Percentiles rank a stretch among this genome's conserved stretches.
Evolutionary conservation across 179 eudicot species (phyloP).

Genomic region (Beta corolliflora): DNA sequence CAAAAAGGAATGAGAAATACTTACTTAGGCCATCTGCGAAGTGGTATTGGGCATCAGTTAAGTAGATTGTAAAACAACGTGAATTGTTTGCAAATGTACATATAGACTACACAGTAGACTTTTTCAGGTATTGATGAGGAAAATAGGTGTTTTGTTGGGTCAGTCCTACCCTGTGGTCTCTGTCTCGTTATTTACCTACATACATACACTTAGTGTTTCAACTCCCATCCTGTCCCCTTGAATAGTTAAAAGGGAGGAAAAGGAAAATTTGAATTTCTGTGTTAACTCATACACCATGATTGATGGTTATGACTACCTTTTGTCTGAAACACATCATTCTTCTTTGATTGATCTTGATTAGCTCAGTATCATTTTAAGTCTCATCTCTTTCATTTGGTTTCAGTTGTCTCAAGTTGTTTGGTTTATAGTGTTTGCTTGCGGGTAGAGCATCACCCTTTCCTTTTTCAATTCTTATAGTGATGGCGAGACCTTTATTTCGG

Average conservation of each 20-base stretch:
- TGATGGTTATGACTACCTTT: neutral
- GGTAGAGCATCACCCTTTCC: neutral
- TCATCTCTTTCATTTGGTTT: neutral
- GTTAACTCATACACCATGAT: too few relatives aligned
- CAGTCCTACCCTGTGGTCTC: too few relatives aligned
- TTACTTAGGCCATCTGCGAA: neutral
- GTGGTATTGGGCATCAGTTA: neutral
- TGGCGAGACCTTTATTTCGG: constrained; percentile 73
- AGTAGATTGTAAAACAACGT: neutral
- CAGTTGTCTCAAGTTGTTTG: neutral
- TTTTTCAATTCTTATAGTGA: constrained; percentile 43
- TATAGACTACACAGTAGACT: neutral
- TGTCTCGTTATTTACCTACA: too few relatives aligned
- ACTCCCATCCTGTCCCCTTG: too few relatives aligned
- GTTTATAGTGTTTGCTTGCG: neutral
- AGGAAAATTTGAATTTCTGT: too few relatives aligned
- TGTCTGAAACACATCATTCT: neutral
- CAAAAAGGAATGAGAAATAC: neutral
- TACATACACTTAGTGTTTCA: too few relatives aligned
- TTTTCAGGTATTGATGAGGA: too few relatives aligned
- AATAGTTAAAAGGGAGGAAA: neutral
- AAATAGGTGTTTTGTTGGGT: too few relatives aligned
- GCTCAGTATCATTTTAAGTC: neutral
- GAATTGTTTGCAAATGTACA: neutral
- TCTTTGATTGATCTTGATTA: neutral